These are phyloP conservation scores for Volutella citrinella DNA, from an alignment of 2,329 filamentous ascomycete genomes.

Conservation along the genomic window DNA sequence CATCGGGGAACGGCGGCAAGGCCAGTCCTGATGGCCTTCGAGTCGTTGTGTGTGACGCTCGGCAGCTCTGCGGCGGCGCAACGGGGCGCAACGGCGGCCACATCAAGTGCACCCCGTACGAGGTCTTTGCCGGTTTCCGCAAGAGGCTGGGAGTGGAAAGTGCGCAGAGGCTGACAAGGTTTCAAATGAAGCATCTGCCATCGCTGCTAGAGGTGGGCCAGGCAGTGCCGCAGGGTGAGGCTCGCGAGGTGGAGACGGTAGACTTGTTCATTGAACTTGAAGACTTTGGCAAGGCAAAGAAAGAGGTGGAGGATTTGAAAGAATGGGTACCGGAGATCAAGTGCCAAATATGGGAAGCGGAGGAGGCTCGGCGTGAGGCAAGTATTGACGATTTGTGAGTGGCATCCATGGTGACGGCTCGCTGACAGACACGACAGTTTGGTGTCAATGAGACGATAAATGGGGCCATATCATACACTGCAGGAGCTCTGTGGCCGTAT, in stretches of 20 bases:
- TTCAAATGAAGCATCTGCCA: slow-evolving; percentile 42
- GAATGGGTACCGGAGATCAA: slow-evolving; percentile 39
- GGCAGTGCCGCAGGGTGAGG: slow-evolving; percentile 36
- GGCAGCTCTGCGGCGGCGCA: slow-evolving; percentile 47
- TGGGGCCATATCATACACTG: slow-evolving; percentile 43
- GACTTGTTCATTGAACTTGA: slow-evolving; percentile 42
- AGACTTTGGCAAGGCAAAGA: slow-evolving; percentile 31
- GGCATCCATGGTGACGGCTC: no score
- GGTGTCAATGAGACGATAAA: slow-evolving; percentile 31
- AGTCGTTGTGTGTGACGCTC: slow-evolving; percentile 50
- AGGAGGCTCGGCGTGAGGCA: slow-evolving; percentile 31
- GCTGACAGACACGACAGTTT: no score
- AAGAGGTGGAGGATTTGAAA: slow-evolving; percentile 30
- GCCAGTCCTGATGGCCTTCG: slow-evolving; percentile 2
- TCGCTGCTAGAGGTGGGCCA: slow-evolving; percentile 37
- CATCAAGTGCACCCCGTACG: slow-evolving; percentile 44
- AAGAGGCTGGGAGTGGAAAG: slow-evolving; percentile 28
- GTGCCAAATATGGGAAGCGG: slow-evolving; percentile 31
- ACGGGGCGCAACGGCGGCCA: slow-evolving; percentile 54
- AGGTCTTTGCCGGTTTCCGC: slow-evolving; percentile 35
- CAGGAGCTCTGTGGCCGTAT: slow-evolving; percentile 51
- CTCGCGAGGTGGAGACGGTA: slow-evolving; percentile 43
- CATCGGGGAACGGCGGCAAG: no score
- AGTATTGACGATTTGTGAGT: slow-evolving; percentile 6
- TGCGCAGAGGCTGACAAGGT: slow-evolving; percentile 40